Conservation (phyloP, 495 filamentous ascomycete genomes). For the Penicillium alfredii region DNA sequence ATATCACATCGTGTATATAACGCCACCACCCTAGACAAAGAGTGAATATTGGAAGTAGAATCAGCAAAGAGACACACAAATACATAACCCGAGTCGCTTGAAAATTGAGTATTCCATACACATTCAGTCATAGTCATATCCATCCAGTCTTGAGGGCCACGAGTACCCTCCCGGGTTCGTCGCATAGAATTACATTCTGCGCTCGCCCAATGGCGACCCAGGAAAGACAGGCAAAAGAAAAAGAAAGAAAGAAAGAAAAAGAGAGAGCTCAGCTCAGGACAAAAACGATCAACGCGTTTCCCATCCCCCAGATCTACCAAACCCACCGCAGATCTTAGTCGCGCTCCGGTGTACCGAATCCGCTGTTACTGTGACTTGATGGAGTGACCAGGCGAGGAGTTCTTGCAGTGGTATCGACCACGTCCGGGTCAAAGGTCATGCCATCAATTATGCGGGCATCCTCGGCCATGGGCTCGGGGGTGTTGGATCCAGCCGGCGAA, state of each 20-base stretch:
- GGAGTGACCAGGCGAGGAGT: conserved; percentile 37
- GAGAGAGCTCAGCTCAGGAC: neutral
- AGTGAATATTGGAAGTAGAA: no score
- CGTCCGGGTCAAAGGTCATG: conserved; percentile 49
- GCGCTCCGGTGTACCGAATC: conserved; percentile 9
- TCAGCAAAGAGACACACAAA: no score
- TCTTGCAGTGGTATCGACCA: conserved; percentile 48
- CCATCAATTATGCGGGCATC: conserved; percentile 51
- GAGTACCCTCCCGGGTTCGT: conserved; percentile 1
- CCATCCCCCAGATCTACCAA: conserved; percentile 6
- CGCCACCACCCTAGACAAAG: no score
- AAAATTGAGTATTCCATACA: conserved; percentile 7
- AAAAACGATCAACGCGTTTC: conserved; percentile 5
- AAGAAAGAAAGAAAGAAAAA: conserved; percentile 4
- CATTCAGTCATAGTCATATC: conserved; percentile 11
- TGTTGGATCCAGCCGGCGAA: conserved; percentile 34
- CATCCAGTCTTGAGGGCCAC: conserved; percentile 1
- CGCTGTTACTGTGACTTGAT: conserved; percentile 9
- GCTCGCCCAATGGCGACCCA: neutral
- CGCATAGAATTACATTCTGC: conserved; percentile 19
- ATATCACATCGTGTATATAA: no score
- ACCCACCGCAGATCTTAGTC: conserved; percentile 11
- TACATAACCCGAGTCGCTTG: no score
- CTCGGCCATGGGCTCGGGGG: conserved; percentile 33
- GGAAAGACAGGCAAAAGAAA: conserved; percentile 1